A percentile compares a stretch with the other conserved stretches of the same genome.
phyloP scores from a whole-genome alignment of 768 basidiomycete genomes.

The Cubamyces sp. region DNA sequence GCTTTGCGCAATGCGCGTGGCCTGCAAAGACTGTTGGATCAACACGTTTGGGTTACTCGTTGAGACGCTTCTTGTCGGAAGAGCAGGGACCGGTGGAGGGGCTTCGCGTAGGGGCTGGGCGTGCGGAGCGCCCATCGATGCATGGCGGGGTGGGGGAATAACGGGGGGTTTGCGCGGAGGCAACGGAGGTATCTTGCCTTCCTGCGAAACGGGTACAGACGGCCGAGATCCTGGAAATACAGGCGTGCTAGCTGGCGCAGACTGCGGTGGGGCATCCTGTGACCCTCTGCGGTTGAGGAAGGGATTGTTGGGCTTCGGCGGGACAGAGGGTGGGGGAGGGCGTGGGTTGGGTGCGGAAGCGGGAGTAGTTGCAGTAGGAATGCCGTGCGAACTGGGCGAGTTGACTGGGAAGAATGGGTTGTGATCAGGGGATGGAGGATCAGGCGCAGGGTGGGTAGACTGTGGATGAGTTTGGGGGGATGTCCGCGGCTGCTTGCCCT shows the following conservation, averaged over 20 bases:
- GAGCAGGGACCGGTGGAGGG: conserved; percentile 17
- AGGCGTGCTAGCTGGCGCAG: conserved; percentile 19
- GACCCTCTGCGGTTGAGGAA: conserved; percentile 40
- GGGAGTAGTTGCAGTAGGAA: conserved; percentile 15
- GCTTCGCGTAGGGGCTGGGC: conserved; percentile 7
- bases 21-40: conserved; percentile 71
- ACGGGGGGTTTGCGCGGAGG: conserved; percentile 55
- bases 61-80: conserved; percentile 27
- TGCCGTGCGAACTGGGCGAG: neutral
- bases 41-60: conserved; percentile 50
- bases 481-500: neutral
- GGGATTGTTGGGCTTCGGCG: conserved; percentile 43
- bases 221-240: conserved; percentile 18
- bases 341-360: conserved; percentile 8
- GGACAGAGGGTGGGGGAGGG: conserved; percentile 25
- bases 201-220: conserved; percentile 5
- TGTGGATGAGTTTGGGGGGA: conserved; percentile 3
- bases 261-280: conserved; percentile 25
- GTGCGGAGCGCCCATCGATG: conserved; percentile 27
- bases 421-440: conserved; percentile 23
- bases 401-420: conserved; percentile 22
- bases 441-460: conserved; percentile 3
- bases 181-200: conserved; percentile 44
- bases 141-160: conserved; percentile 45
- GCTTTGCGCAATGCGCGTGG: conserved; percentile 70